These are phyloP conservation scores for Salinomyces thailandicus DNA, from an alignment of 2,329 filamentous ascomycete genomes.

Conservation along the genomic window DNA sequence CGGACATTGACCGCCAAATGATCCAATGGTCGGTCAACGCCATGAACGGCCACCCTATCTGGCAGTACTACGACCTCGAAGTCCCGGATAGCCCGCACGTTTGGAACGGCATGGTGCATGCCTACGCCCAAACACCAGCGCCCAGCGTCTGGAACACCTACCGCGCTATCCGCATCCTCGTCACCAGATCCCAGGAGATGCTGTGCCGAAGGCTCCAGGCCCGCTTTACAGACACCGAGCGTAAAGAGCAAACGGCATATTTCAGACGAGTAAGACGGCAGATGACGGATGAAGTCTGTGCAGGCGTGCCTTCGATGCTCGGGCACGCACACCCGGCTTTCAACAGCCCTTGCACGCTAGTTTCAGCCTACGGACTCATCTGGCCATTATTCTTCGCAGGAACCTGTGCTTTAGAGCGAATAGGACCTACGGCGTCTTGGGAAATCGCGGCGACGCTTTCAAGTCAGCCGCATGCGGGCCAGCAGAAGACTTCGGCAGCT, in stretches of 20 bases:
- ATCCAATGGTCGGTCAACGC: constrained; percentile 19
- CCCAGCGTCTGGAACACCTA: constrained; percentile 20
- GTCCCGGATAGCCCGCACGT: constrained; percentile 20
- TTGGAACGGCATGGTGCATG: constrained; percentile 22
- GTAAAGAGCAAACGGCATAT: constrained; percentile 14
- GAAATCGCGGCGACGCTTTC: constrained; percentile 1
- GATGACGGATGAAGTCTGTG: constrained; percentile 24
- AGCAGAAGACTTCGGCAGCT: constrained; percentile 12
- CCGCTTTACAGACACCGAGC: constrained; percentile 7
- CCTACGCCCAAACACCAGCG: constrained; percentile 13
- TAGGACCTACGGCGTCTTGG: constrained; percentile 9
- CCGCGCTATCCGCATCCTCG: constrained; percentile 21
- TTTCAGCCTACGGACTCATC: constrained; percentile 21
- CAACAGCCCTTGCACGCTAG: constrained; percentile 17
- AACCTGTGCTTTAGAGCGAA: constrained; percentile 21
- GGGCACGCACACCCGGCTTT: constrained; percentile 18
- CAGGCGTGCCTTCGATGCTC: constrained; percentile 16
- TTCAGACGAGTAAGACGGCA: constrained; percentile 19
- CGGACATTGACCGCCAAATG: constrained; percentile 19
- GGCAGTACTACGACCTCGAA: constrained; percentile 19
- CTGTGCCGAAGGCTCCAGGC: constrained; percentile 14
- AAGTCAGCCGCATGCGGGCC: not conserved
- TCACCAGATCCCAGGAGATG: constrained; percentile 20
- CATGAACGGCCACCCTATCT: constrained; percentile 9
- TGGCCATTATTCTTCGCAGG: constrained; percentile 27